phyloP scores from a whole-genome alignment of 2,329 filamentous ascomycete genomes.

The Pestalotiopsis sp. region DNA sequence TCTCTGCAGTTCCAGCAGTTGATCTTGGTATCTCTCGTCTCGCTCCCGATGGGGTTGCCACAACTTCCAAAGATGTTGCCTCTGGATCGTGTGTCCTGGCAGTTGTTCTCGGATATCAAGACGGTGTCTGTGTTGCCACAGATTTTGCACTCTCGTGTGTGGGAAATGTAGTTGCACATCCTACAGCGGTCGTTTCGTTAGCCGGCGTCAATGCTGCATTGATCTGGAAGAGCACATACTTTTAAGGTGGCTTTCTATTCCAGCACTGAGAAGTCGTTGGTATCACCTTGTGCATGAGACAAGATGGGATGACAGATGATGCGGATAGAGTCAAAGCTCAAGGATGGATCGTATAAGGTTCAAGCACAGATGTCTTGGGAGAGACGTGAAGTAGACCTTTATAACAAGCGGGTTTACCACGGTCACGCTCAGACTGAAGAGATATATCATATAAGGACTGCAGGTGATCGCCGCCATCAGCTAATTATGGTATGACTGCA shows the following conservation, averaged over 20 bases:
- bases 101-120: constrained; percentile 43
- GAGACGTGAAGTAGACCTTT: neutral
- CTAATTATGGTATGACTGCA: neutral
- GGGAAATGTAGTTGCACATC: constrained; percentile 44
- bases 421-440: neutral
- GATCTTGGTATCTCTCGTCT: constrained; percentile 32
- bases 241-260: neutral
- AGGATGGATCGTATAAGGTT: neutral
- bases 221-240: neutral
- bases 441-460: neutral
- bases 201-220: neutral
- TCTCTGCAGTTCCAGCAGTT: constrained; percentile 44
- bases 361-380: neutral
- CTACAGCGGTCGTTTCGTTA: constrained; percentile 13
- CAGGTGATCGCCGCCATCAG: neutral
- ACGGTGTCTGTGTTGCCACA: constrained; percentile 42
- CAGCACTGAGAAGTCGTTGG: neutral
- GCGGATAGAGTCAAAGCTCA: neutral
- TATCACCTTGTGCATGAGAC: neutral
- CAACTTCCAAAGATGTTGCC: constrained; percentile 42
- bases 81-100: constrained; percentile 30
- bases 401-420: neutral
- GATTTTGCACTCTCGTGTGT: constrained; percentile 38
- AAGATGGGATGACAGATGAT: neutral
- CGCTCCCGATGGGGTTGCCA: constrained; percentile 33